phyloP scores from a whole-genome alignment of 2,329 filamentous ascomycete genomes.

The Davidsoniella virescens region DNA sequence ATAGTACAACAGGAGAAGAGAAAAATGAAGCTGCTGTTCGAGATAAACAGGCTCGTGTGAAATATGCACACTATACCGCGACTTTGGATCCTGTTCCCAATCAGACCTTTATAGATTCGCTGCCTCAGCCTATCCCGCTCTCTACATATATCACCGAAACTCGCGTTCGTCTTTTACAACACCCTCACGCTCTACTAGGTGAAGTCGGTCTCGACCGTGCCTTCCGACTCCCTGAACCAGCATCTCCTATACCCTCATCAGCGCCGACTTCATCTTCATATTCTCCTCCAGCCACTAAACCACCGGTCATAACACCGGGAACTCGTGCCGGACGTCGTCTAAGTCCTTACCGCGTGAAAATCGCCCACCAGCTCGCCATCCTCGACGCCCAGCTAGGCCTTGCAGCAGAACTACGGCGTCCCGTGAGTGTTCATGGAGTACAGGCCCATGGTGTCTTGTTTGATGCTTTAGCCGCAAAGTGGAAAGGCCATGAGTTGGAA shows the following conservation, averaged over 20 bases:
- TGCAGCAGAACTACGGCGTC: constrained; percentile 48
- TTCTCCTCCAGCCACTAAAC: constrained; percentile 10
- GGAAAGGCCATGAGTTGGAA: constrained; percentile 53
- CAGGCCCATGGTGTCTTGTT: constrained; percentile 58
- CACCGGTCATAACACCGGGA: constrained; percentile 42
- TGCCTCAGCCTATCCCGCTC: constrained; percentile 46
- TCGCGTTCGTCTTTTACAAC: constrained; percentile 33
- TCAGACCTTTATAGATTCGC: constrained; percentile 14
- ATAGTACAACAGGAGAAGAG: too few relatives aligned
- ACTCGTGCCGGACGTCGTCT: constrained; percentile 53
- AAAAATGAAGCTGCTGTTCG: too few relatives aligned
- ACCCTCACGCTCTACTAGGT: constrained; percentile 53
- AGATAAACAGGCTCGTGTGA: too few relatives aligned
- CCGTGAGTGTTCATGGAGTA: constrained; percentile 58
- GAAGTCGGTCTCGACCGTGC: constrained; percentile 65
- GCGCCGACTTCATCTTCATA: neutral
- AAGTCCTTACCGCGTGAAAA: constrained; percentile 49
- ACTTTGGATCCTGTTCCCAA: too few relatives aligned
- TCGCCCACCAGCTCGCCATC: constrained; percentile 51
- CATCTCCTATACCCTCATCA: constrained; percentile 16
- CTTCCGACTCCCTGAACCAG: constrained; percentile 47
- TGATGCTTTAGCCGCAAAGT: constrained; percentile 46
- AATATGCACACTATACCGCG: too few relatives aligned
- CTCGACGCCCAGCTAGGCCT: constrained; percentile 53
- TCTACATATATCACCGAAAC: constrained; percentile 42